Percentiles rank a stretch among this genome's conserved stretches.
phyloP scores from a whole-genome alignment of 331 rosid species.

The Spiraea crenata region DNA sequence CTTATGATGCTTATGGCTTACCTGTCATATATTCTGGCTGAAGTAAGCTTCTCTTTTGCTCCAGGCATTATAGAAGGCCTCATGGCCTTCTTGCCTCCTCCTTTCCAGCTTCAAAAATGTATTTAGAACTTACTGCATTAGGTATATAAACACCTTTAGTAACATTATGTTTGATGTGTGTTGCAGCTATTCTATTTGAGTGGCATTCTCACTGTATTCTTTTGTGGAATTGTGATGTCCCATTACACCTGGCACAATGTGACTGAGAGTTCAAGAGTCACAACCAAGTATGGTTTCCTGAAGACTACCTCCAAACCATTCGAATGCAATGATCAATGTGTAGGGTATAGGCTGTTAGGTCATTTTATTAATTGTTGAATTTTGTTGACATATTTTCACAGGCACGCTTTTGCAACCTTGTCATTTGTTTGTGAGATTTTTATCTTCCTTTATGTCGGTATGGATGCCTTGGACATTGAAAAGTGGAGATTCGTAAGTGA shows the following conservation, averaged over 20 bases:
- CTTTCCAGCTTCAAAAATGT: not conserved
- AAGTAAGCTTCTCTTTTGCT: constrained; percentile 45
- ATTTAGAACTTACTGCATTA: not conserved
- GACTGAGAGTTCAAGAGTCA: constrained; percentile 87
- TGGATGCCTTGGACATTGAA: constrained; percentile 98
- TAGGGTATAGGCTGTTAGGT: constrained; percentile 14
- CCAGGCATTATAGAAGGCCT: not conserved
- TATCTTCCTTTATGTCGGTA: constrained; percentile 96
- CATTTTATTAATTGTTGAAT: constrained; percentile 10
- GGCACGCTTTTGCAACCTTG: constrained; percentile 93
- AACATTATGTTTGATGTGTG: constrained; percentile 23
- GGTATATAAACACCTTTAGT: constrained; percentile 17
- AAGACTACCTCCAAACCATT: constrained; percentile 26
- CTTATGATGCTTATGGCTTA: constrained; percentile 94
- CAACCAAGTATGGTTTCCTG: constrained; percentile 67
- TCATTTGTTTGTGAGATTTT: constrained; percentile 88
- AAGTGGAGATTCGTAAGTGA: constrained; percentile 84
- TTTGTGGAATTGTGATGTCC: constrained; percentile 97
- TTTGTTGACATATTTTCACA: constrained; percentile 32
- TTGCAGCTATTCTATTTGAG: constrained; percentile 83
- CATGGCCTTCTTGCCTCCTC: constrained; percentile 4
- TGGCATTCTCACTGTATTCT: constrained; percentile 98
- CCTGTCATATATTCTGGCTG: constrained; percentile 85
- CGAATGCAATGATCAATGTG: constrained; percentile 14
- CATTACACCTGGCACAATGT: constrained; percentile 99